Evolutionary conservation across 2,329 filamentous ascomycete species (phyloP).

Genomic region (Xylaria sp.): DNA sequence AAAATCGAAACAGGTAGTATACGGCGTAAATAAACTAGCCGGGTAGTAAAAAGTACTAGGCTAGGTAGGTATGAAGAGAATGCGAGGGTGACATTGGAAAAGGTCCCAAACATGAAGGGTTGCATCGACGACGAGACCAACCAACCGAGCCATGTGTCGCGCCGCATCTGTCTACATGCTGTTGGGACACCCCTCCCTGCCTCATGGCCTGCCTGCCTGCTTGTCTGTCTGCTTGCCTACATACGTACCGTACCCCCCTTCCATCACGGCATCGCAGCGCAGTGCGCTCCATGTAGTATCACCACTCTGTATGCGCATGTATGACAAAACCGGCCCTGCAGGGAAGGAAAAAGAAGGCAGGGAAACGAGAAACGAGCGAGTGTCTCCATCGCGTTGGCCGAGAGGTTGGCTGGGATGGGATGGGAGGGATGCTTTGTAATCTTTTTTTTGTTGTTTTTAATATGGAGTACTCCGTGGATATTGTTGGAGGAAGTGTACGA

Average conservation of each 20-base stretch:
- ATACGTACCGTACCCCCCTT: neutral
- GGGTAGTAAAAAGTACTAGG: neutral
- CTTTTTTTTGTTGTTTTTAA: no score
- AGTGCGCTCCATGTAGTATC: neutral
- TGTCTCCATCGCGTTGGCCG: neutral
- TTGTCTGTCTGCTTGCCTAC: neutral
- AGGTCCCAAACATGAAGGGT: slow-evolving; percentile 16
- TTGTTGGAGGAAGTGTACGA: neutral
- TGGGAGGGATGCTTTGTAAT: neutral
- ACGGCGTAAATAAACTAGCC: neutral
- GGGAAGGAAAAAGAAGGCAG: neutral
- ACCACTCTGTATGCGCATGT: neutral
- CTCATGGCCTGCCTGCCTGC: neutral
- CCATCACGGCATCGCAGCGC: neutral
- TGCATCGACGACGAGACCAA: slow-evolving; percentile 8
- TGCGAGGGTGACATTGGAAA: slow-evolving; percentile 16
- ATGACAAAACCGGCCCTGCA: neutral
- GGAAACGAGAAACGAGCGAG: neutral
- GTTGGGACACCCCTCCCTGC: neutral
- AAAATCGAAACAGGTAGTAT: neutral
- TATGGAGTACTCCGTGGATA: no score
- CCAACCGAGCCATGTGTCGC: slow-evolving; percentile 15
- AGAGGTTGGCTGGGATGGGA: neutral
- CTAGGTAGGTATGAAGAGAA: neutral
- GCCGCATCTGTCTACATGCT: slow-evolving; percentile 8